A percentile compares a stretch with the other conserved stretches of the same genome.
phyloP scores from a whole-genome alignment of 768 basidiomycete species.

The Pilatotrama ljubarskyi region DNA sequence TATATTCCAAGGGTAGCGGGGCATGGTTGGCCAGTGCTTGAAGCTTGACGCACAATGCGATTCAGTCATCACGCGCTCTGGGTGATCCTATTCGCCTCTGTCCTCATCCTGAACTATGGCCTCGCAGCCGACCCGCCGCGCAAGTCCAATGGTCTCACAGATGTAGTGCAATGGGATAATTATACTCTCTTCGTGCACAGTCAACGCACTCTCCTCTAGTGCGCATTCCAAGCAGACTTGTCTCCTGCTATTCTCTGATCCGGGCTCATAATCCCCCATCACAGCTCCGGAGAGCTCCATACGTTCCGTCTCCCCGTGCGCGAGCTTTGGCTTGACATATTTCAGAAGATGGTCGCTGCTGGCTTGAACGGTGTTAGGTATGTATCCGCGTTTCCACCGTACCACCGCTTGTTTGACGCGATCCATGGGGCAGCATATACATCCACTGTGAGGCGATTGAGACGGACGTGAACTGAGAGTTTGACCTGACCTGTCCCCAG shows the following conservation, averaged over 20 bases:
- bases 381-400: background rate
- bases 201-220: conserved; percentile 75
- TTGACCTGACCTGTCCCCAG: background rate
- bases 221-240: conserved; percentile 29
- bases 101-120: background rate
- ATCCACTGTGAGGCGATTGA: conserved; percentile 51
- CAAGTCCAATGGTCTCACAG: conserved; percentile 33
- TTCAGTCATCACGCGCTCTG: background rate
- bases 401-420: background rate
- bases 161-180: conserved; percentile 59
- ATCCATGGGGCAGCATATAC: conserved; percentile 46
- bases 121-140: conserved; percentile 25
- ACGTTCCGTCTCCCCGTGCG: conserved; percentile 81
- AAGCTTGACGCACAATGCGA: background rate
- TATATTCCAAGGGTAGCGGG: no score
- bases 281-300: conserved; percentile 84
- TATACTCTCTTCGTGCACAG: conserved; percentile 70
- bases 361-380: conserved; percentile 74
- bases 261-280: no score
- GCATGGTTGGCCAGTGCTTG: no score
- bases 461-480: no score
- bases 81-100: background rate
- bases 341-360: conserved; percentile 79
- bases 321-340: conserved; percentile 77
- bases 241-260: background rate